Base-by-base conservation (phyloP, 2,329 filamentous ascomycete species). In the Claviceps africana region DNA sequence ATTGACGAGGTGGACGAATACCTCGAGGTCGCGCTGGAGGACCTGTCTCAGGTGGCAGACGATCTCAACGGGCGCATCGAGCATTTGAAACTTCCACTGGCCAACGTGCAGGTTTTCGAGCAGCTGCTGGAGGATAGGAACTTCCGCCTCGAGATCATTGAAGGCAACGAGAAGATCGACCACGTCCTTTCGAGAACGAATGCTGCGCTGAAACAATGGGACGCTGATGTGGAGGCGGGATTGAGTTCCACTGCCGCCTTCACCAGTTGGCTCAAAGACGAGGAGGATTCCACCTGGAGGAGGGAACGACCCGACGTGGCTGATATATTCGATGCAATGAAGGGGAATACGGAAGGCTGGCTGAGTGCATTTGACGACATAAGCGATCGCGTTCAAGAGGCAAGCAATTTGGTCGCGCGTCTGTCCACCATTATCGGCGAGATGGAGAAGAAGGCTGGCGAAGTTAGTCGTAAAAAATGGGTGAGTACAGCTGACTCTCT, bases 1-100 rank as follows among this genome's bases (percentile, higher is more conserved):
- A 93, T 97, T 55, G 87, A 95, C 62, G 91, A 97, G 66, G 81
- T 97, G 31, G 93, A 97, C 67, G 83, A 85, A 60, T 96, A 95
- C 62, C 72, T 97, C 35, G 88, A 95, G 65, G 81, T 86, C 19
- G 86, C 88, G 0, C 80, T 88, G 44, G 89, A 95, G 60, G 91
- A 96, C 64, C 82, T 96, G 50, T 78, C 85, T 46, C 72, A 89
- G 50, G 88, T 89, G 4, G 78, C 83, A 45, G 74, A 81, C 55
- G 93, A 97, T 64, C 82, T 97, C 56, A 78, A 79, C 52, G 85
- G 88, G 56, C 82, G 91, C 25, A 82, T 94, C 55, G 82, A 85
- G 54, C 85, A 86, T 64, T 72, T 97, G 51, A 85, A 85, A 62
- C 70, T 95, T 42, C 90, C 91, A 2, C 82, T 97, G 69, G 78